A percentile compares a stretch with the other conserved stretches of the same genome.
Evolutionary conservation across 768 basidiomycete genomes (phyloP).

Genomic region (Russula ochroleuca): DNA sequence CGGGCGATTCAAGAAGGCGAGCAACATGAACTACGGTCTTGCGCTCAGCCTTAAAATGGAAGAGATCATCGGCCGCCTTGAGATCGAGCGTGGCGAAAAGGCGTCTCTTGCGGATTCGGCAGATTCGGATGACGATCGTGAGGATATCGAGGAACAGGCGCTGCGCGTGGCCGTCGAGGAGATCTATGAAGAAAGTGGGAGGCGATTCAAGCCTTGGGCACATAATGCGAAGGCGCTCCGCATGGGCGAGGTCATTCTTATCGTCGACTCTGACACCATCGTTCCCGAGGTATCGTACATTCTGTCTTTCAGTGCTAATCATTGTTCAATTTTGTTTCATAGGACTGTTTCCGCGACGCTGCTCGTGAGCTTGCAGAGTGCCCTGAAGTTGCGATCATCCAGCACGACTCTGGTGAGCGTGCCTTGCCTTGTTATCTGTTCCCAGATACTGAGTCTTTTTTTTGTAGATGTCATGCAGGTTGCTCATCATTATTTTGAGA

Average conservation of each 20-base stretch:
- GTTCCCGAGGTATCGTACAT: conserved; percentile 56
- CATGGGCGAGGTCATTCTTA: conserved; percentile 72
- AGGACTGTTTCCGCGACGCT: conserved; percentile 88
- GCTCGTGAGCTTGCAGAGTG: conserved; percentile 79
- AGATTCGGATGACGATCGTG: conserved; percentile 39
- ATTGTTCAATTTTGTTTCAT: neutral
- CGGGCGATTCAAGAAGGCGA: conserved; percentile 91
- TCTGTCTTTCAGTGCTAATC: neutral
- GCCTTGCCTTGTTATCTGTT: neutral
- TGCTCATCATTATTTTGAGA: conserved; percentile 85
- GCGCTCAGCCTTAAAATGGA: conserved; percentile 61
- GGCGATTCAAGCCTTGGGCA: conserved; percentile 69
- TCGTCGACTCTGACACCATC: conserved; percentile 78
- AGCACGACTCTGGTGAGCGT: conserved; percentile 71
- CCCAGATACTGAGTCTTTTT: neutral
- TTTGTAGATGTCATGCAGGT: conserved; percentile 80
- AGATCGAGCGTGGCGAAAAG: conserved; percentile 38
- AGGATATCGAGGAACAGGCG: conserved; percentile 64
- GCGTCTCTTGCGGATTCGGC: conserved; percentile 35
- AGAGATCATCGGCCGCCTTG: conserved; percentile 46
- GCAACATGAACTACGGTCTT: conserved; percentile 86
- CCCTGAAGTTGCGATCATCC: conserved; percentile 83
- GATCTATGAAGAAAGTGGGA: conserved; percentile 53
- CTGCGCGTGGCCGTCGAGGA: conserved; percentile 73
- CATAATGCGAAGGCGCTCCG: conserved; percentile 70